These are phyloP conservation scores for Suillus bovinus DNA, from an alignment of 768 basidiomycete genomes.

Conservation along the genomic window DNA sequence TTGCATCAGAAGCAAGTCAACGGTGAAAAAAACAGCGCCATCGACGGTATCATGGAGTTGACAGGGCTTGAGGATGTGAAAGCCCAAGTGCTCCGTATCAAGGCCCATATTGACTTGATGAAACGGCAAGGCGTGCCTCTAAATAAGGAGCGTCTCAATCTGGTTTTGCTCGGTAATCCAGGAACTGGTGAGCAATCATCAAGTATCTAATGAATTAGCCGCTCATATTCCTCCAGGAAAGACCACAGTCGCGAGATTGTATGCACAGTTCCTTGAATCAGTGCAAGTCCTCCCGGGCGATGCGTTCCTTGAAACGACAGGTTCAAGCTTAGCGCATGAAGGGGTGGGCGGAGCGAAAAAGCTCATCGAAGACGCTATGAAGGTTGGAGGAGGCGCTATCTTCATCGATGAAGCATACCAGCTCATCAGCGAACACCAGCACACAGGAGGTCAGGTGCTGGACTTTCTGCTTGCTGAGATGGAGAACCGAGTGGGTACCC, in stretches of 20 bases:
- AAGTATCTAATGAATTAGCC: not conserved
- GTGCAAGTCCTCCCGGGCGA: slow-evolving; percentile 52
- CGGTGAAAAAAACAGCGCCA: slow-evolving; percentile 50
- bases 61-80: slow-evolving; percentile 71
- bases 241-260: slow-evolving; percentile 66
- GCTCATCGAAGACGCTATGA: slow-evolving; percentile 44
- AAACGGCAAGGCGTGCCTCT: slow-evolving; percentile 54
- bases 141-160: slow-evolving; percentile 60
- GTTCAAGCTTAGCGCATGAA: slow-evolving; percentile 56
- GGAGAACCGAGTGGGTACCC: slow-evolving; percentile 64
- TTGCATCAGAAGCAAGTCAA: slow-evolving; percentile 54
- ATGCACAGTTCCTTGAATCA: slow-evolving; percentile 61
- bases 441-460: slow-evolving; percentile 55
- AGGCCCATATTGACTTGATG: slow-evolving; percentile 55
- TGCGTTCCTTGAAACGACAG: slow-evolving; percentile 62
- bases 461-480: slow-evolving; percentile 75
- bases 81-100: slow-evolving; percentile 54
- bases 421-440: slow-evolving; percentile 49
- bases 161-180: slow-evolving; percentile 66
- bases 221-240: slow-evolving; percentile 45
- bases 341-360: slow-evolving; percentile 56
- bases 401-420: slow-evolving; percentile 79
- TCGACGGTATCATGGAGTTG: slow-evolving; percentile 71
- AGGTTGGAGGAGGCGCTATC: slow-evolving; percentile 60
- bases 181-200: slow-evolving; percentile 56